phyloP scores from a whole-genome alignment of 257 asterid species.

The Fraxinus cuspidata region DNA sequence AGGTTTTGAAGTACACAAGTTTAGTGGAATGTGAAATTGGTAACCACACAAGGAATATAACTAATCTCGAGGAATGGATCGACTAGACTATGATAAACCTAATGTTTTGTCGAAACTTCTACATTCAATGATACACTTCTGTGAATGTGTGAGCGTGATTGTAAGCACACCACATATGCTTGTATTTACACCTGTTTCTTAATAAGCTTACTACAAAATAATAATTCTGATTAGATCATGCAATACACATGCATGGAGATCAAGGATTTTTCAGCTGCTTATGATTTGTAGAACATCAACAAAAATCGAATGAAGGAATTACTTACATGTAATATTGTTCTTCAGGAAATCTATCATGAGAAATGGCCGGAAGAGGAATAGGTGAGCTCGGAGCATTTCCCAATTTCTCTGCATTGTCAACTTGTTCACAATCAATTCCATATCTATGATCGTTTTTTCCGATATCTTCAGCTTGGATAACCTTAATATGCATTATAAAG shows the following conservation, averaged over 20 bases:
- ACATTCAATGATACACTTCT: not conserved
- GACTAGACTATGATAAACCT: not conserved
- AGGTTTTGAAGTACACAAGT: not conserved
- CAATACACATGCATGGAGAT: constrained; percentile 11
- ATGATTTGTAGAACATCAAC: not conserved
- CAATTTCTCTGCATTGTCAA: constrained; percentile 9
- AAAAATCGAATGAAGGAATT: constrained; percentile 15
- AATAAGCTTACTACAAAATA: not conserved
- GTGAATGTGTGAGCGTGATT: not conserved
- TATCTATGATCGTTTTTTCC: constrained; percentile 33
- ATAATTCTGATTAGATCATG: constrained; percentile 5
- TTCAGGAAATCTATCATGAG: constrained; percentile 25
- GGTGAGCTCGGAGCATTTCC: constrained; percentile 45
- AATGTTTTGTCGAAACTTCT: not conserved
- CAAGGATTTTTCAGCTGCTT: not conserved
- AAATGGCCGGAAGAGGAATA: constrained; percentile 44
- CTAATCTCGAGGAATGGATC: too few species aligned
- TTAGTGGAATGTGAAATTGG: not conserved
- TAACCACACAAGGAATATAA: too few species aligned
- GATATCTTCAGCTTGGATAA: constrained; percentile 30
- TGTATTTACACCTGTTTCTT: not conserved
- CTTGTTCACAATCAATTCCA: constrained; percentile 30
- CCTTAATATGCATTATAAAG: constrained; percentile 33
- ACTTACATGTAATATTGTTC: constrained; percentile 55
- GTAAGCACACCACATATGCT: not conserved